Evolutionary conservation across 2,329 filamentous ascomycete species (phyloP).

Genomic region (Epichloe hybrida): DNA sequence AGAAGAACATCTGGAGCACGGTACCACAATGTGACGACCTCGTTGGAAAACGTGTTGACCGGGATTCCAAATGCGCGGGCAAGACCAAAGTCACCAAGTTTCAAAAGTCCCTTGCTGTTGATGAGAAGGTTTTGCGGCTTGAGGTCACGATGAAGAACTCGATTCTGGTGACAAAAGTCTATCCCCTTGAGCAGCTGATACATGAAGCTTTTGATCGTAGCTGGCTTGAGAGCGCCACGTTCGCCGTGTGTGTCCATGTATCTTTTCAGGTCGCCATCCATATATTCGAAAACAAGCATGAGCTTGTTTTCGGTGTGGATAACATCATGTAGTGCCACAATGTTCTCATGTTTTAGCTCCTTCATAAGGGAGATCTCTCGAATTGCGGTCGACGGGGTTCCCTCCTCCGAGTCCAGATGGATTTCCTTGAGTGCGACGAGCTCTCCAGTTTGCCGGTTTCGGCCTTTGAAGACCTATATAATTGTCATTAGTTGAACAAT

Average conservation of each 20-base stretch:
- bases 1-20: conserved; percentile 90
- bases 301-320: conserved; percentile 99
- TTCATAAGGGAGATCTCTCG: conserved; percentile 99
- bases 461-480: conserved; percentile 85
- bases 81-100: conserved; percentile 88
- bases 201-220: conserved; percentile 98
- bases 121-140: conserved; percentile 96
- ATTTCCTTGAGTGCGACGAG: conserved; percentile 97
- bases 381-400: conserved; percentile 92
- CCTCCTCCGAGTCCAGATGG: conserved; percentile 95
- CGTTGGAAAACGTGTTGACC: conserved; percentile 96
- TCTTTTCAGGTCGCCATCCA: conserved; percentile 96
- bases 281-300: conserved; percentile 98
- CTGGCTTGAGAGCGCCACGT: conserved; percentile 73
- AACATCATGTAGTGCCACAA: conserved; percentile 92
- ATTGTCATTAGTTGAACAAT: conserved; percentile 7
- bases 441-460: conserved; percentile 92
- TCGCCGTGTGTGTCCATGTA: conserved; percentile 96
- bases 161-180: conserved; percentile 94
- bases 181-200: conserved; percentile 92
- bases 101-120: conserved; percentile 79
- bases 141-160: conserved; percentile 86
- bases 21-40: conserved; percentile 97
- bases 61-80: conserved; percentile 92
- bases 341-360: conserved; percentile 97